Percentiles rank a stretch among this genome's conserved stretches.
These are phyloP conservation scores for Pistacia integerrima DNA, from an alignment of 345 rosid genomes.

Conservation along the genomic window DNA sequence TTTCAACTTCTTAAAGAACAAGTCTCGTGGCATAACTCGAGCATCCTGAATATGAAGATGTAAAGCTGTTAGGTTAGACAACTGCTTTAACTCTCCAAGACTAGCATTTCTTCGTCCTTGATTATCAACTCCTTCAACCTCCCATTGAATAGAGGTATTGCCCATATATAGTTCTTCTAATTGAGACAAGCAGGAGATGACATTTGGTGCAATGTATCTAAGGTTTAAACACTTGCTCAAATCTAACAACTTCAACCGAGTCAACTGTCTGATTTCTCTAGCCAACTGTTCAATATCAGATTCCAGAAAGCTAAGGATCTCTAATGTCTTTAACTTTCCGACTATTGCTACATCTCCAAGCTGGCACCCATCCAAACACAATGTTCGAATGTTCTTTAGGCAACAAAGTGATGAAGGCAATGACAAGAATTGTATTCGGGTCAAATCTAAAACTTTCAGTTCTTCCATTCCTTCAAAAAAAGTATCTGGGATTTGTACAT, in stretches of 20 bases:
- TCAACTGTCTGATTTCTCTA: constrained; percentile 14
- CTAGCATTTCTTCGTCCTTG: constrained; percentile 14
- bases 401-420: constrained; percentile 21
- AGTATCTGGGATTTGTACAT: background rate
- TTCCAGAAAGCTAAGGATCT: background rate
- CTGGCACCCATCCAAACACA: constrained; percentile 1
- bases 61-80: constrained; percentile 13
- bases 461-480: constrained; percentile 20
- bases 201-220: constrained; percentile 19
- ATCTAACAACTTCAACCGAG: constrained; percentile 20
- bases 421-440: background rate
- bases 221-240: constrained; percentile 19
- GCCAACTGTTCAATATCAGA: constrained; percentile 22
- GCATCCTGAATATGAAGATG: constrained; percentile 9
- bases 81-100: constrained; percentile 20
- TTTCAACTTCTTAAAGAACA: background rate
- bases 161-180: constrained; percentile 31
- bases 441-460: constrained; percentile 29
- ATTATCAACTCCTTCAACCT: background rate
- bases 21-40: constrained; percentile 3
- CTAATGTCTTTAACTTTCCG: constrained; percentile 7
- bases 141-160: constrained; percentile 26
- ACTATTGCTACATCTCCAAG: constrained; percentile 3
- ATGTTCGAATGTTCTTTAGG: constrained; percentile 17
- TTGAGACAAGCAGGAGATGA: constrained; percentile 9